A percentile compares a stretch with the other conserved stretches of the same genome.
Evolutionary conservation across 2,329 filamentous ascomycete genomes (phyloP).

Genomic region (Fusarium falciforme): DNA sequence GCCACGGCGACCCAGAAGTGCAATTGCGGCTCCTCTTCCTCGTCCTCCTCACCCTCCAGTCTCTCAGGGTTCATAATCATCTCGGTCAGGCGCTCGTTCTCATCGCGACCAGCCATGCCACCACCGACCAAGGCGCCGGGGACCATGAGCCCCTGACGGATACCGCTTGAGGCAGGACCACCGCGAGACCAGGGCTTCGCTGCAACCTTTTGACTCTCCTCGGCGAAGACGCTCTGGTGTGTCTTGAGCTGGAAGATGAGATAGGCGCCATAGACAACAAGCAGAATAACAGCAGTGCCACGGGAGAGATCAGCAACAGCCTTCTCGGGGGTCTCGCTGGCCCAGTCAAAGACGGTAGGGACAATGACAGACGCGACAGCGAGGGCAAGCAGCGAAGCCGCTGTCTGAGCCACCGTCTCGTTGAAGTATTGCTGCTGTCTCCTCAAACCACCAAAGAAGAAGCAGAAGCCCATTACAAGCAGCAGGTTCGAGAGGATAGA

Average conservation of each 20-base stretch:
- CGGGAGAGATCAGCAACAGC: conserved; percentile 75
- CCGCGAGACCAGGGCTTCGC: conserved; percentile 61
- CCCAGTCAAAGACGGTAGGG: conserved; percentile 83
- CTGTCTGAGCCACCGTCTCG: conserved; percentile 89
- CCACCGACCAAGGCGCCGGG: conserved; percentile 54
- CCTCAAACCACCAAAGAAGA: conserved; percentile 86
- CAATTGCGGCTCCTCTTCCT: conserved; percentile 80
- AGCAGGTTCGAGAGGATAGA: conserved; percentile 92
- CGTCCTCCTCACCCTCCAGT: conserved; percentile 63
- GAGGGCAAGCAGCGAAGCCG: conserved; percentile 82
- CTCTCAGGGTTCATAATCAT: conserved; percentile 55
- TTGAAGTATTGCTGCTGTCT: conserved; percentile 90
- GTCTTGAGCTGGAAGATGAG: conserved; percentile 93
- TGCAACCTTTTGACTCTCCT: conserved; percentile 80
- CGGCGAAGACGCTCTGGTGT: conserved; percentile 83
- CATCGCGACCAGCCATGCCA: conserved; percentile 47
- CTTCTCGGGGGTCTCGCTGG: conserved; percentile 52
- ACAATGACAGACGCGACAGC: conserved; percentile 87
- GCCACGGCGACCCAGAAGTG: conserved; percentile 77
- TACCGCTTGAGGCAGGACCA: conserved; percentile 45
- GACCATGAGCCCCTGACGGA: conserved; percentile 54
- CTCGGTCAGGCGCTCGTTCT: conserved; percentile 59
- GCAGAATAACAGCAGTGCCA: conserved; percentile 81
- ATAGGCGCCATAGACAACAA: conserved; percentile 86
- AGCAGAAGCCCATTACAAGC: conserved; percentile 90